Evolutionary conservation across 768 basidiomycete species (phyloP).

Genomic region (Peribolospora kevripleyi): DNA sequence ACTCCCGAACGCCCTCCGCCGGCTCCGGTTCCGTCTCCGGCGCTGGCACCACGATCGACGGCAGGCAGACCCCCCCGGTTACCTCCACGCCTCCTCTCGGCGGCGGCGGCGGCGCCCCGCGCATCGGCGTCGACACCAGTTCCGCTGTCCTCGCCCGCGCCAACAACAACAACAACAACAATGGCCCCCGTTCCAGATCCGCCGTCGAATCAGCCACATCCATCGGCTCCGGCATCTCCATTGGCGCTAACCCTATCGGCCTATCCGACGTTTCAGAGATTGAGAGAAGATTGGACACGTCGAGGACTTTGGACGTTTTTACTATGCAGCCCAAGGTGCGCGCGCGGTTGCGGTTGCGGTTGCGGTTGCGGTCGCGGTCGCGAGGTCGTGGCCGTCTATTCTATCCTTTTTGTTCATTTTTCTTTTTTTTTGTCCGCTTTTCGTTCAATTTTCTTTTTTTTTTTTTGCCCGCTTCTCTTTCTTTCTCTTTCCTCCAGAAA

Average conservation of each 20-base stretch:
- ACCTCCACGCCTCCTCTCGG: slow-evolving; percentile 1
- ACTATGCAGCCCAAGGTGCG: slow-evolving; percentile 76
- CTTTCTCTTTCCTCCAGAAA: slow-evolving; percentile 28
- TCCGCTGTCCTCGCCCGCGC: not conserved
- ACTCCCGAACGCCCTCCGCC: too few species aligned
- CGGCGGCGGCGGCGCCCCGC: slow-evolving; percentile 2
- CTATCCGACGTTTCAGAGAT: slow-evolving; percentile 40
- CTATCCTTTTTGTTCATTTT: not conserved
- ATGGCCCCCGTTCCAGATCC: not conserved
- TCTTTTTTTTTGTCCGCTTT: not conserved
- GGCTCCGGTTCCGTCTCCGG: too few species aligned
- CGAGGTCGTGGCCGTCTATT: not conserved
- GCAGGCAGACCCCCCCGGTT: too few species aligned
- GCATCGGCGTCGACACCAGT: not conserved
- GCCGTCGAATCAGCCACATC: not conserved
- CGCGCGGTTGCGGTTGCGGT: not conserved
- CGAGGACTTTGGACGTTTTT: slow-evolving; percentile 71
- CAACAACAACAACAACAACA: not conserved
- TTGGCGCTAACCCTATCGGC: slow-evolving; percentile 16
- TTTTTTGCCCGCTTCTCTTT: not conserved
- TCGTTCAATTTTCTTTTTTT: not conserved
- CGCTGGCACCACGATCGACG: too few species aligned
- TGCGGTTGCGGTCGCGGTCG: not conserved
- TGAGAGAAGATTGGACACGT: slow-evolving; percentile 51
- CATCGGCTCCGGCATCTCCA: slow-evolving; percentile 21